Evolutionary conservation across 345 rosid species (phyloP), one percentile per base, ranked within the genome.

Genomic region (Eucalyptus polybractea): DNA sequence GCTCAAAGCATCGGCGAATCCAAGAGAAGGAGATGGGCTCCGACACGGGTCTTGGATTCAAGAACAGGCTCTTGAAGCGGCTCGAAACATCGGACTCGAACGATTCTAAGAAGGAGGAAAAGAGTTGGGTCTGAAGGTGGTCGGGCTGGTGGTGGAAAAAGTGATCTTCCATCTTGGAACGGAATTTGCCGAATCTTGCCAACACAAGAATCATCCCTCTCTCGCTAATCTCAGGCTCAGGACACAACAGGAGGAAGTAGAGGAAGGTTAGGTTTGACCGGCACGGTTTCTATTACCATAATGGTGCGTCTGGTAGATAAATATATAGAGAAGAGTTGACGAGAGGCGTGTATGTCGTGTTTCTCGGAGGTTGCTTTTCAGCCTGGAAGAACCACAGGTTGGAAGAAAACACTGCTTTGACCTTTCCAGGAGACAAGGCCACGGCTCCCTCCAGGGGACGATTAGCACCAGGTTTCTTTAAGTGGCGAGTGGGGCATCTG

Each of bases 1-100:
- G 42, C 91, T 91, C 90, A 47, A 96, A 92, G 90, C 95, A 94
- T 45, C 86, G 90, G 7, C 65, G 93, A 87, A 94, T 87, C 96
- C 95, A 93, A 14, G 91, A 14, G 8, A 95, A 86, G 58, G 94
- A 91, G n/a, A 92, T 22, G 86, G 86, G 83, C 86, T 90, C 93
- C 16, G 90, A 80, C 50, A 56, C 94, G 45, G 93, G 91, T 49
- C 56, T 89, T 44, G 88, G 88, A 88, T 87, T 89, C 65, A 58
- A 86, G 13, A 88, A 31, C 90, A 95, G 80, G 42, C 50, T 62
- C 16, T 88, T 90, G 53, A 95, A 60, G 67, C 33, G 87, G 90
- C 50, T 45, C 7, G 93, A 92, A 86, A 93, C 88, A 65, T 91
- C 87, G 10, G 93, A 92, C 22, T 91, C 86, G 37, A 93, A 91